These are phyloP conservation scores for Pseudogymnoascus sp. DNA, from an alignment of 2,329 filamentous ascomycete species.

Conservation along the genomic window DNA sequence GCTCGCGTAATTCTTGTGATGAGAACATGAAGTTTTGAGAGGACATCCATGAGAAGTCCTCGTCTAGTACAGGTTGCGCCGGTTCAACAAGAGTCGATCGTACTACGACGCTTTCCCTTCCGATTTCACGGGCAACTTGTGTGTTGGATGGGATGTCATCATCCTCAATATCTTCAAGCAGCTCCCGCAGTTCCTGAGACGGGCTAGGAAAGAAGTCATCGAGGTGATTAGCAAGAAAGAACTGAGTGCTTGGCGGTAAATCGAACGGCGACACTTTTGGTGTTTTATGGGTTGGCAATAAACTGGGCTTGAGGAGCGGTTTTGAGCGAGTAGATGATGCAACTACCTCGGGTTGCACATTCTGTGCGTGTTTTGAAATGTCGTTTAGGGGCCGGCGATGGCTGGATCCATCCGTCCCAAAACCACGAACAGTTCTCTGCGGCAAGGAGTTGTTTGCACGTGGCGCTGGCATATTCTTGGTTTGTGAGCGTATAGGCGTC, in stretches of 20 bases:
- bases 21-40: slow-evolving; percentile 39
- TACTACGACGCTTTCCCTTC: slow-evolving; percentile 11
- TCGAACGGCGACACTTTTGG: neutral
- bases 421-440: neutral
- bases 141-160: slow-evolving; percentile 23
- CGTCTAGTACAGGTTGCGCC: neutral
- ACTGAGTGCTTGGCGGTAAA: slow-evolving; percentile 41
- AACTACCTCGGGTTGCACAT: neutral
- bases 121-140: slow-evolving; percentile 21
- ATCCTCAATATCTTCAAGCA: slow-evolving; percentile 34
- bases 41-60: neutral
- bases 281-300: slow-evolving; percentile 12
- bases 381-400: neutral
- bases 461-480: neutral
- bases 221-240: slow-evolving; percentile 41
- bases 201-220: slow-evolving; percentile 50
- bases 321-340: neutral
- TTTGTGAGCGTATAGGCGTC: neutral
- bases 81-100: neutral
- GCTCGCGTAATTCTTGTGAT: slow-evolving; percentile 40
- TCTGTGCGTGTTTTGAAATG: neutral
- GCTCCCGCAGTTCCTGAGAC: slow-evolving; percentile 47
- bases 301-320: neutral
- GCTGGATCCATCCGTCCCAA: neutral
- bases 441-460: neutral